Evolutionary conservation across 306 rosid species (phyloP).

Genomic region (Potentilla sterilis): DNA sequence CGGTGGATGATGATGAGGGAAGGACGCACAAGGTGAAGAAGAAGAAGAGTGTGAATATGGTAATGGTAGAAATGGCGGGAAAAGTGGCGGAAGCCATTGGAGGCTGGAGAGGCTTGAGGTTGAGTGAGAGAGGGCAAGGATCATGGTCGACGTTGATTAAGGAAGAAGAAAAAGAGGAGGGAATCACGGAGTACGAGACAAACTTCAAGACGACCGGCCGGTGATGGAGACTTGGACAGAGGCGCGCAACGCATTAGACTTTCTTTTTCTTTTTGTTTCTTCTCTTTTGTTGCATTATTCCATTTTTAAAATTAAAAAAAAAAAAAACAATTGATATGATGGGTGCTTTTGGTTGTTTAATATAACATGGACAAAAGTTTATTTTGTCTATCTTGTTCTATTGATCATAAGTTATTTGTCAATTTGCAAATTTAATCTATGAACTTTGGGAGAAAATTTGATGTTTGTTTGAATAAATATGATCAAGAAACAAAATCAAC

Average conservation of each 20-base stretch:
- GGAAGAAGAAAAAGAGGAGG: neutral
- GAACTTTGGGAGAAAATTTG: too few relatives aligned
- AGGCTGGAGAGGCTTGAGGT: neutral
- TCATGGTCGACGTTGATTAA: neutral
- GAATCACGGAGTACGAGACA: constrained; percentile 31
- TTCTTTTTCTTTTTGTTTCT: neutral
- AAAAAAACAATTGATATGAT: too few relatives aligned
- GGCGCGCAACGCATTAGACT: constrained; percentile 3
- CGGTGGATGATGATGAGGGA: constrained; percentile 28
- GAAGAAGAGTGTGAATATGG: neutral
- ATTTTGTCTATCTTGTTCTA: too few relatives aligned
- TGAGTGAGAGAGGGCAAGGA: neutral
- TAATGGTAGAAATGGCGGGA: constrained; percentile 40
- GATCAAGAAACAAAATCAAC: too few relatives aligned
- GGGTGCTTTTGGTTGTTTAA: neutral
- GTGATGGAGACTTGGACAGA: neutral
- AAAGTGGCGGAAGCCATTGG: constrained; percentile 31
- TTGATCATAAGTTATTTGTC: too few relatives aligned
- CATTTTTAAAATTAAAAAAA: too few relatives aligned
- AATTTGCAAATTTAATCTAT: too few relatives aligned
- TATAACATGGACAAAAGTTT: too few relatives aligned
- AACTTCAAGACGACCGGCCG: constrained; percentile 41
- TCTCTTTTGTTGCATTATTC: neutral
- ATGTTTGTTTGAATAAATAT: too few relatives aligned
- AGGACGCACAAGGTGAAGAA: constrained; percentile 1